Conservation (phyloP, 2,329 filamentous ascomycete species). For the Magnaporthiopsis rhizophila region DNA sequence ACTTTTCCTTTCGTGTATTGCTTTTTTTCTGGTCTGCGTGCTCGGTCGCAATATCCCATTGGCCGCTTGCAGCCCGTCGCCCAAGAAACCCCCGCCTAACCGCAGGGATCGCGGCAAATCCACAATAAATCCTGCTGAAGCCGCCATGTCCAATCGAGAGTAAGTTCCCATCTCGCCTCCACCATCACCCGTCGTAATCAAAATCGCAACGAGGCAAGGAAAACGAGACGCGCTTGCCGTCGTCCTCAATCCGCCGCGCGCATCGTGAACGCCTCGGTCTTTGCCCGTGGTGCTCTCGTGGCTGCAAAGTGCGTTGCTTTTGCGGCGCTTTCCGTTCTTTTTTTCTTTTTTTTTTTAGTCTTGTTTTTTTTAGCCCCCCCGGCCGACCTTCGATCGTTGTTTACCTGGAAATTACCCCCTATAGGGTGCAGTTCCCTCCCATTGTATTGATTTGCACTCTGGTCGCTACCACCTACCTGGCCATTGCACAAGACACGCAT, state of each 20-base stretch:
- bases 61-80: conserved; percentile 14
- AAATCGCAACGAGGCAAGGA: background rate
- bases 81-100: conserved; percentile 18
- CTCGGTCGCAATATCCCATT: background rate
- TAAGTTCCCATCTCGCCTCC: conserved; percentile 1
- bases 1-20: too few species aligned
- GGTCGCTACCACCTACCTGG: too few species aligned
- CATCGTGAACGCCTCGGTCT: background rate
- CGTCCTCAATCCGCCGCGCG: background rate
- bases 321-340: too few species aligned
- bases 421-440: background rate
- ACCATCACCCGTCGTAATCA: conserved; percentile 1
- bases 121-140: conserved; percentile 3
- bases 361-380: background rate
- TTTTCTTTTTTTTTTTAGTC: background rate
- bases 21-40: too few species aligned
- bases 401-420: background rate
- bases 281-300: background rate
- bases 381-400: background rate
- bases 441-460: background rate
- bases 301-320: background rate
- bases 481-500: background rate
- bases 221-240: background rate
- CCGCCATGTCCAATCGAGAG: conserved; percentile 3
- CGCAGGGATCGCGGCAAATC: conserved; percentile 11